phyloP scores from a whole-genome alignment of 139 green algal genomes.

The Chlorella sp. region DNA sequence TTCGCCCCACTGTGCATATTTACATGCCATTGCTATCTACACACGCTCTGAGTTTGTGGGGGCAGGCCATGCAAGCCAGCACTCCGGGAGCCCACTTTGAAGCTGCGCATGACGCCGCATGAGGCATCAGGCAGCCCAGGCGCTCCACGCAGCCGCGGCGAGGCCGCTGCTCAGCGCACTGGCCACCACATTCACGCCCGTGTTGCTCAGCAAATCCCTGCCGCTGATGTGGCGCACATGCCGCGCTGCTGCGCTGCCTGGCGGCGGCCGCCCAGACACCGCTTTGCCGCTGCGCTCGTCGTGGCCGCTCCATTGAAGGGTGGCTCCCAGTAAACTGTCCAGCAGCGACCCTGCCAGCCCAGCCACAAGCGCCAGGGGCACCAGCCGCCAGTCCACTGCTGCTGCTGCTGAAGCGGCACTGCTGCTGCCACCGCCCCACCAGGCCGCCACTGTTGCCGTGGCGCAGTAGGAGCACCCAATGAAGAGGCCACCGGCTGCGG shows the following conservation, averaged over 20 bases:
- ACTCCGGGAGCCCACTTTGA: too few relatives aligned
- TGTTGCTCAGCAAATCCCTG: slow-evolving; percentile 44
- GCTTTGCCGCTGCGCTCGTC: slow-evolving; percentile 54
- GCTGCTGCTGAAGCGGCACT: not conserved
- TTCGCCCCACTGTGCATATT: too few relatives aligned
- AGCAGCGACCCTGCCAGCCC: slow-evolving; percentile 89
- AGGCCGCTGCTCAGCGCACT: not conserved
- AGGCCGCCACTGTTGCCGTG: not conserved
- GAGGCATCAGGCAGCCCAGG: too few relatives aligned
- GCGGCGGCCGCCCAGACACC: slow-evolving; percentile 45
- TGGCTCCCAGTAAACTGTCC: slow-evolving; percentile 94
- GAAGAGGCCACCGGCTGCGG: slow-evolving; percentile 78
- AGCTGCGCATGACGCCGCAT: too few relatives aligned
- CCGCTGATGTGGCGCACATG: slow-evolving; percentile 71
- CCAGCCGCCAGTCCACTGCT: not conserved
- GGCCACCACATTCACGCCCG: slow-evolving; percentile 43
- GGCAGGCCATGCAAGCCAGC: too few relatives aligned
- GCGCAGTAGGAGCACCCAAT: slow-evolving; percentile 72
- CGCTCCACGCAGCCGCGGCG: not conserved
- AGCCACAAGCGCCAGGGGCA: slow-evolving; percentile 60
- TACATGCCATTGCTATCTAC: too few relatives aligned
- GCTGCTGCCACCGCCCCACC: not conserved
- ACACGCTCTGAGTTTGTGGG: too few relatives aligned
- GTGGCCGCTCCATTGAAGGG: slow-evolving; percentile 89
- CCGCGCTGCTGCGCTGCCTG: slow-evolving; percentile 10